Base-by-base conservation (phyloP, 179 eudicot genomes). In the Beta macrorhiza region DNA sequence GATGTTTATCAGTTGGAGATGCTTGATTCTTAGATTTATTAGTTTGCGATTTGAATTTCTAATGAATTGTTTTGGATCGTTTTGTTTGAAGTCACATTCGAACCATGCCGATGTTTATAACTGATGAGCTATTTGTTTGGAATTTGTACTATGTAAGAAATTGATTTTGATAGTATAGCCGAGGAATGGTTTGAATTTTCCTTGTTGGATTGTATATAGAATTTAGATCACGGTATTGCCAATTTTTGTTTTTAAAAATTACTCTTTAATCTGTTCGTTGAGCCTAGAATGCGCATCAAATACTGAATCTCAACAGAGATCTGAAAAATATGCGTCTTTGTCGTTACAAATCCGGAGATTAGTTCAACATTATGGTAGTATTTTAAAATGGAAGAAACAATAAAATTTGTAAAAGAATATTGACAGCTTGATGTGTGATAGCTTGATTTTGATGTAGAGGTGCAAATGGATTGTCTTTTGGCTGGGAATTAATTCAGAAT, bases 21-120 rank as follows among this genome's bases (percentile, higher is more conserved):
- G 7, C 14, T 7, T 32, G 65, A 80, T 49, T 14, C 52, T 19
- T 61, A 47, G 53, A 62, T 80, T 51, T 19, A 2, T 9, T 62
- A 16, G 13, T 45, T 59, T 37, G 72, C 61, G 78, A 80, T 72
- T 72, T 71, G 69, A 22, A 19, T 55, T 73, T 47, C 8, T 22
- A 16, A 25, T 37, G 67, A 19, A 75, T 14, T 56, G 78, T 75
- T 37, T 44, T 75, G 53, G 55, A n/a, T 75, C 68, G 9, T 56
- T 14, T 74, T 29, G 51, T 0, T 42, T 19, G 52, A 37, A 37
- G 67, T 75, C 29, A 20, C 3, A 53, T 29, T 12, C 13, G 76
- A 22, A 25, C 0, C 7, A 11, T 5, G 29, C 4, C 5, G 44
- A 29, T 25, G 44, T 44, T 25, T 17, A 15, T 53, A 5, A 22